Conservation (phyloP, 305 asterid species). For the Solanum hybrid region DNA sequence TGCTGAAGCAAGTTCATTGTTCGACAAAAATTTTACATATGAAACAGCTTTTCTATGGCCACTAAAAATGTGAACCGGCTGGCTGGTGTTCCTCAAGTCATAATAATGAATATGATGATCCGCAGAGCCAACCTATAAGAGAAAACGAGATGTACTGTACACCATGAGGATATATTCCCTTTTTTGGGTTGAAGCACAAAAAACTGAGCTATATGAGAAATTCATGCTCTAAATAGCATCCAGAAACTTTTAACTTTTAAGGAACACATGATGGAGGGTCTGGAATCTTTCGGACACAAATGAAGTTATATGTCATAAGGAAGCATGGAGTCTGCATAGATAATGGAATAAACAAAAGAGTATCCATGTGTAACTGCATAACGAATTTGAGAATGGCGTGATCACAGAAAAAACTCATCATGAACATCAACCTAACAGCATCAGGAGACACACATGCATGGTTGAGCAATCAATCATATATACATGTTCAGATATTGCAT, state of each 20-base stretch:
- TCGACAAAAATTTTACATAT: conserved; percentile 61
- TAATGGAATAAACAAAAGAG: not conserved
- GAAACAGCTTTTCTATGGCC: conserved; percentile 72
- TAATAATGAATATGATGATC: conserved; percentile 73
- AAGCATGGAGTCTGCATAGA: not conserved
- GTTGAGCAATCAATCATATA: not conserved
- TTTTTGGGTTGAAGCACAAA: not conserved
- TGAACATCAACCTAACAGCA: not conserved
- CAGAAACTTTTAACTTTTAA: not conserved
- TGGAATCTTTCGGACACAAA: not conserved
- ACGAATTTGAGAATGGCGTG: not conserved
- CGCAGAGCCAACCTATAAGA: conserved; percentile 69
- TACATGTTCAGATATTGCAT: not conserved
- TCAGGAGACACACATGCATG: conserved; percentile 1
- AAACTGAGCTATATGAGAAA: not conserved
- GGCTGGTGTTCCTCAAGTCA: conserved; percentile 55
- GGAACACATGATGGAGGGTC: not conserved
- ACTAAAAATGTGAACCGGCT: conserved; percentile 52
- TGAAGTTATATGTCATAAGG: not conserved
- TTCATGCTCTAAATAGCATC: not conserved
- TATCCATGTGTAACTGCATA: not conserved
- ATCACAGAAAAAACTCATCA: not conserved
- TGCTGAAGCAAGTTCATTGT: conserved; percentile 75
- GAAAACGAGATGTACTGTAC: not conserved
- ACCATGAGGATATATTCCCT: not conserved